Evolutionary conservation across 1,284 basidiomycete genomes (phyloP).

Genomic region (Blastosporella zonata): DNA sequence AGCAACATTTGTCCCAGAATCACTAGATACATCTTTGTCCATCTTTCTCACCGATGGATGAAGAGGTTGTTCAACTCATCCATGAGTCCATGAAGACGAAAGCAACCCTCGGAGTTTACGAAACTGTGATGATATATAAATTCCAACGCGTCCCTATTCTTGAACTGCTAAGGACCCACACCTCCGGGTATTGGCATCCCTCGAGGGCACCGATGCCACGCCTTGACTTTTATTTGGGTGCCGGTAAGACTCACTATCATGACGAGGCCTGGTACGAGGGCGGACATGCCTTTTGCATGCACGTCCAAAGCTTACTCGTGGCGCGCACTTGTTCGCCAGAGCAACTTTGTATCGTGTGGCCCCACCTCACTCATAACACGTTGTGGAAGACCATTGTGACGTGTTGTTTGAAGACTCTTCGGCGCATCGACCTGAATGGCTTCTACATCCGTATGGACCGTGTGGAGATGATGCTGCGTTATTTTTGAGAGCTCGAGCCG

Average conservation of each 20-base stretch:
- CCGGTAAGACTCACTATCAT: background rate
- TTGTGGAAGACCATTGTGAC: background rate
- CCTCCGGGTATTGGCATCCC: no score
- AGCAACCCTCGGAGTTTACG: no score
- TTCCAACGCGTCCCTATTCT: no score
- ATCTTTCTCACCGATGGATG: no score
- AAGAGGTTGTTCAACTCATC: no score
- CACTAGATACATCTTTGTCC: no score
- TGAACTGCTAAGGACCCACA: no score
- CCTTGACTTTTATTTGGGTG: no score
- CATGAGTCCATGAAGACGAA: no score
- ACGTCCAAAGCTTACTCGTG: background rate
- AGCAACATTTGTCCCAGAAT: no score
- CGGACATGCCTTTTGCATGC: background rate
- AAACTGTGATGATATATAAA: no score
- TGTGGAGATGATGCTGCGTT: conserved; percentile 1
- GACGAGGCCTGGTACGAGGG: background rate
- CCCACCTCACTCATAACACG: background rate
- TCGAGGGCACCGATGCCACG: no score
- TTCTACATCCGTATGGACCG: background rate
- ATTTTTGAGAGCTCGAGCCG: background rate
- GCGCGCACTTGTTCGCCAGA: background rate
- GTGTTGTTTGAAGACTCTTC: background rate
- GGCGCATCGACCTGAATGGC: background rate
- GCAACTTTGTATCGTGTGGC: background rate